phyloP scores from a whole-genome alignment of 2,329 filamentous ascomycete genomes.

The Fusarium pseudonygamai region DNA sequence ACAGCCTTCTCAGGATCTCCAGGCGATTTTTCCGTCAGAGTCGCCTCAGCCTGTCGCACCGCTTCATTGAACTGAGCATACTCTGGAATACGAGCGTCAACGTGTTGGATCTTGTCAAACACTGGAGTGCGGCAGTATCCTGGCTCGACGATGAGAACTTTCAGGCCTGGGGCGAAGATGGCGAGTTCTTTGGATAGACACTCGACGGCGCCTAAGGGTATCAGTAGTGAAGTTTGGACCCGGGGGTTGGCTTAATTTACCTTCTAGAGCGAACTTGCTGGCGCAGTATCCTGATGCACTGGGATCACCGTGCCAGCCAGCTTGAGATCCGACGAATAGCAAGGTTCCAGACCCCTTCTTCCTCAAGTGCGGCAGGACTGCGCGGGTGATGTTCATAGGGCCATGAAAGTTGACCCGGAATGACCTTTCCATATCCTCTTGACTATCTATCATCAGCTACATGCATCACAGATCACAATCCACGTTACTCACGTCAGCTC shows the following conservation, averaged over 20 bases:
- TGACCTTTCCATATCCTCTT: slow-evolving; percentile 38
- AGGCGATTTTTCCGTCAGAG: slow-evolving; percentile 49
- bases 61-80: slow-evolving; percentile 47
- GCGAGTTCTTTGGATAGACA: slow-evolving; percentile 41
- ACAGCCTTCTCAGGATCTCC: slow-evolving; percentile 62
- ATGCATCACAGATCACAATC: rapidly evolving
- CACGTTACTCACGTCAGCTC: slow-evolving; percentile 30
- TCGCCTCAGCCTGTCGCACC: slow-evolving; percentile 30
- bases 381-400: slow-evolving; percentile 49
- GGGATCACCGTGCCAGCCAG: slow-evolving; percentile 47
- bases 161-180: slow-evolving; percentile 43
- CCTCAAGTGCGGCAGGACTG: slow-evolving; percentile 47
- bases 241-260: too few relatives aligned
- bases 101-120: slow-evolving; percentile 48
- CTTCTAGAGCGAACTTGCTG: slow-evolving; percentile 47
- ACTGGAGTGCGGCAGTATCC: slow-evolving; percentile 53
- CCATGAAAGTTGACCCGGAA: slow-evolving; percentile 52
- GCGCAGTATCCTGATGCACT: slow-evolving; percentile 46
- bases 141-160: slow-evolving; percentile 52
- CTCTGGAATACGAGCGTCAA: slow-evolving; percentile 34
- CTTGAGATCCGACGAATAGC: slow-evolving; percentile 49
- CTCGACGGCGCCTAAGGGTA: slow-evolving; percentile 40
- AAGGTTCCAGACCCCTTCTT: slow-evolving; percentile 45
- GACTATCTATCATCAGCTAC: slow-evolving; percentile 9
- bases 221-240: too few relatives aligned